A percentile compares a stretch with the other conserved stretches of the same genome.
These are phyloP conservation scores for Leishmania mexicana DNA, from an alignment of 208 protist species.

Conservation along the genomic window DNA sequence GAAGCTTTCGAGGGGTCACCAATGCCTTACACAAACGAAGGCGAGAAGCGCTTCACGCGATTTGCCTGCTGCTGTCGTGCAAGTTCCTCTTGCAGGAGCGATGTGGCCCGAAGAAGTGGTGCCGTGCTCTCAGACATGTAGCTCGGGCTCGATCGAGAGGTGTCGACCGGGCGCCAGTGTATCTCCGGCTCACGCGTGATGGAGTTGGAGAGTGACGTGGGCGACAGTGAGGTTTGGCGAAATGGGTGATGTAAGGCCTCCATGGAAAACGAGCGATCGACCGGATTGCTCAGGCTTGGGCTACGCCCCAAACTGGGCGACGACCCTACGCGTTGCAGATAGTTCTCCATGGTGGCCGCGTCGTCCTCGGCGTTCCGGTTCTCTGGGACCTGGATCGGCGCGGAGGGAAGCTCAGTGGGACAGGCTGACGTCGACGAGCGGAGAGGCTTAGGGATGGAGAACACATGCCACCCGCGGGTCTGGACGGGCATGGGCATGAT, in stretches of 20 bases:
- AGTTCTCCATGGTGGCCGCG: constrained; percentile 38
- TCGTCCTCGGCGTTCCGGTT: constrained; percentile 28
- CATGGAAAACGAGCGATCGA: not conserved
- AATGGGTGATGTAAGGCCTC: not conserved
- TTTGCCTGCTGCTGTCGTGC: constrained; percentile 33
- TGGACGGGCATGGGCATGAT: constrained; percentile 21
- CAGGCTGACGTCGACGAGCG: not conserved
- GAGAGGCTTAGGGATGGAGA: constrained; percentile 4
- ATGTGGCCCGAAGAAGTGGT: constrained; percentile 9
- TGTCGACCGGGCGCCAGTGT: not conserved
- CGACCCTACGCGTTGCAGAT: constrained; percentile 23
- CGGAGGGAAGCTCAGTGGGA: constrained; percentile 11
- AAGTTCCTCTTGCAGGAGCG: constrained; percentile 33
- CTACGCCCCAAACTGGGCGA: constrained; percentile 10
- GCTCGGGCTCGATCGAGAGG: constrained; percentile 15
- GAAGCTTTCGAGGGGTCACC: not conserved
- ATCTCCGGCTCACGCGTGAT: constrained; percentile 12
- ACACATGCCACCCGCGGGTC: not conserved
- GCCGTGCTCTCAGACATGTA: constrained; percentile 9
- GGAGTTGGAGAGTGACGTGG: not conserved
- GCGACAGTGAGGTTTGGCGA: not conserved
- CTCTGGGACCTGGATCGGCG: constrained; percentile 13
- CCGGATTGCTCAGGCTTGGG: not conserved
- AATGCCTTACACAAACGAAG: constrained; percentile 6
- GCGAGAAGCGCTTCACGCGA: constrained; percentile 37